These are phyloP conservation scores for Periconia sp. DNA, from an alignment of 2,329 filamentous ascomycete genomes.

Conservation along the genomic window DNA sequence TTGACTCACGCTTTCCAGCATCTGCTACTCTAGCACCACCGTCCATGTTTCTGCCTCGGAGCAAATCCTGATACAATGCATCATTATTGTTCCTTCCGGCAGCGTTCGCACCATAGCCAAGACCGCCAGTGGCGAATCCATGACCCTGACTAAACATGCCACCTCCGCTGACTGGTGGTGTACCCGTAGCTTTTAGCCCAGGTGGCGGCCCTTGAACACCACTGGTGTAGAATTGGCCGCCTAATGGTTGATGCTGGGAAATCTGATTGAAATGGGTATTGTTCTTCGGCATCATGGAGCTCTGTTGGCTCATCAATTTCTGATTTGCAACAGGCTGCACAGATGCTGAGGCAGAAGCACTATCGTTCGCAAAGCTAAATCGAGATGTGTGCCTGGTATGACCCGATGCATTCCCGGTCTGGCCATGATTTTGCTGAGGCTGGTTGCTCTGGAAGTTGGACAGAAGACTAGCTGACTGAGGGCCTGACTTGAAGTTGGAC, in stretches of 20 bases:
- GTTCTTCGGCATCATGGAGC: slow-evolving; percentile 76
- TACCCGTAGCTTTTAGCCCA: slow-evolving; percentile 92
- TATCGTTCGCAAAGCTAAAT: slow-evolving; percentile 85
- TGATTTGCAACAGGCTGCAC: slow-evolving; percentile 81
- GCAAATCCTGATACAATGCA: slow-evolving; percentile 76
- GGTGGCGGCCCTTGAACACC: slow-evolving; percentile 93
- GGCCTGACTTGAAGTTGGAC: slow-evolving; percentile 63
- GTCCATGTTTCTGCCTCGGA: slow-evolving; percentile 68
- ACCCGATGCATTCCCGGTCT: slow-evolving; percentile 65
- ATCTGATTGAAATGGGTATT: slow-evolving; percentile 57
- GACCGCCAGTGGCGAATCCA: slow-evolving; percentile 72
- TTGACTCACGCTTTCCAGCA: slow-evolving; percentile 97
- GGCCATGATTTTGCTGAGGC: slow-evolving; percentile 52
- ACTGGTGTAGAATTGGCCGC: slow-evolving; percentile 78
- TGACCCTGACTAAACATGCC: slow-evolving; percentile 91
- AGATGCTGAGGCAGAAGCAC: slow-evolving; percentile 62
- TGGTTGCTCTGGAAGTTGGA: slow-evolving; percentile 52
- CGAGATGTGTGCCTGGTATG: slow-evolving; percentile 85
- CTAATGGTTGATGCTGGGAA: slow-evolving; percentile 59
- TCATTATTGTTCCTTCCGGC: slow-evolving; percentile 78
- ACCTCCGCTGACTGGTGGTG: slow-evolving; percentile 79
- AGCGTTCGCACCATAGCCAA: slow-evolving; percentile 66
- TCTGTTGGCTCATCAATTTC: slow-evolving; percentile 82
- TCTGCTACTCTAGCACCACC: slow-evolving; percentile 77
- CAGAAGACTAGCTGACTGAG: slow-evolving; percentile 61